phyloP scores from a whole-genome alignment of 2,329 filamentous ascomycete species.

The Hypomyces rosellus region DNA sequence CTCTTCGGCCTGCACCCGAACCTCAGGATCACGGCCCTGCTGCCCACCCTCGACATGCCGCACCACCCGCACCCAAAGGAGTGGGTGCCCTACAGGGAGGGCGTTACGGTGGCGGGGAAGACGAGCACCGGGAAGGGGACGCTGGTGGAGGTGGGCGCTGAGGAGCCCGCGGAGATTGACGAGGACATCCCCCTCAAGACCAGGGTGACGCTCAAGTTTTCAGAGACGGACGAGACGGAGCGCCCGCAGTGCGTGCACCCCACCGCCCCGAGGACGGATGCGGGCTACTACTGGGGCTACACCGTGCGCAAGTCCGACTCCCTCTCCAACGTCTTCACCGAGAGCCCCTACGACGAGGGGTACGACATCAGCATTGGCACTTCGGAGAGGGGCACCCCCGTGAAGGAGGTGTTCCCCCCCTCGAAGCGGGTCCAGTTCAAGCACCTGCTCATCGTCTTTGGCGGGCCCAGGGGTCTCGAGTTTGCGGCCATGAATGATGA shows the following conservation, averaged over 20 bases:
- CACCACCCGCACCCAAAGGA: conserved; percentile 73
- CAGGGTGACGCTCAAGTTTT: conserved; percentile 65
- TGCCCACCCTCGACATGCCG: conserved; percentile 78
- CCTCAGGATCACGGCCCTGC: conserved; percentile 62
- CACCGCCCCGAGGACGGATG: conserved; percentile 62
- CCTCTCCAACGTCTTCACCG: conserved; percentile 70
- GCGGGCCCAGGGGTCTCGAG: conserved; percentile 74
- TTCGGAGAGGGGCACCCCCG: conserved; percentile 63
- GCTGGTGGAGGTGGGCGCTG: conserved; percentile 52
- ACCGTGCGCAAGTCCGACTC: conserved; percentile 58
- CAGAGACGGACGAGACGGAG: conserved; percentile 37
- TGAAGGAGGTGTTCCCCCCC: conserved; percentile 40
- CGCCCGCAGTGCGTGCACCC: conserved; percentile 58
- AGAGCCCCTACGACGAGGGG: conserved; percentile 65
- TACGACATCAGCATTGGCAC: conserved; percentile 82
- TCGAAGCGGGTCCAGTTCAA: conserved; percentile 46
- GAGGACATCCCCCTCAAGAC: conserved; percentile 62
- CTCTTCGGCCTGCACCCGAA: conserved; percentile 78
- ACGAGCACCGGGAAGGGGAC: conserved; percentile 41
- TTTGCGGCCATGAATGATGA: conserved; percentile 60
- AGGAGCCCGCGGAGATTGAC: conserved; percentile 49
- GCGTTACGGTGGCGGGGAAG: conserved; percentile 53
- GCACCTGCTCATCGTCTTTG: conserved; percentile 73
- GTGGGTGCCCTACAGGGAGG: conserved; percentile 75
- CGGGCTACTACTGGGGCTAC: conserved; percentile 85